Conservation (phyloP, 164 flowering plant species). For the Kingdonia uniflora region DNA sequence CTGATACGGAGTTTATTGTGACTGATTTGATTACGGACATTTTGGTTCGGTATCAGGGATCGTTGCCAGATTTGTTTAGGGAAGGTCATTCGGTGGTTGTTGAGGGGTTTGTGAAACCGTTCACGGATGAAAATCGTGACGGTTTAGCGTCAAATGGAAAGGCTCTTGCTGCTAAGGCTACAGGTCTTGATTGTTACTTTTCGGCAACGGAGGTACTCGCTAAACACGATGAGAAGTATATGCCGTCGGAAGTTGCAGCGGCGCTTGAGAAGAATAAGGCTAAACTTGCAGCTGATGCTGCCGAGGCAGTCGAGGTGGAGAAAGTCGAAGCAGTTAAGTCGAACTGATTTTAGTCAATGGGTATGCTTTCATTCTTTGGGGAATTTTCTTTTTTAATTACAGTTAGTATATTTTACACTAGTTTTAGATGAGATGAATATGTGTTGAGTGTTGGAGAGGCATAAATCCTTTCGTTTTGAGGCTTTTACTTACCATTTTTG, state of each 20-base stretch:
- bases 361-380: too few relatives aligned
- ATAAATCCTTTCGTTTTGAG: too few relatives aligned
- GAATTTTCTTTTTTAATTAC: too few relatives aligned
- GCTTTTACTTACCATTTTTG: too few relatives aligned
- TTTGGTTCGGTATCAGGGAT: slow-evolving; percentile 56
- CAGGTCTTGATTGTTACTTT: slow-evolving; percentile 52
- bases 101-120: slow-evolving; percentile 66
- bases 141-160: slow-evolving; percentile 15
- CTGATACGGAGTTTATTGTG: slow-evolving; percentile 70
- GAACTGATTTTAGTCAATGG: too few relatives aligned
- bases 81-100: slow-evolving; percentile 94
- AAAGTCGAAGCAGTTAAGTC: not conserved
- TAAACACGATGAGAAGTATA: slow-evolving; percentile 95
- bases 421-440: too few relatives aligned
- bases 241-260: slow-evolving; percentile 77
- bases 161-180: slow-evolving; percentile 50
- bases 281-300: slow-evolving; percentile 16
- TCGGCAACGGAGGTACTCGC: slow-evolving; percentile 75
- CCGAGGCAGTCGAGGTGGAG: not conserved
- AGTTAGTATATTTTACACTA: too few relatives aligned
- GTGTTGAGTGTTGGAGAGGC: too few relatives aligned
- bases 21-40: slow-evolving; percentile 79
- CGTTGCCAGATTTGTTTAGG: slow-evolving; percentile 79
- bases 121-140: slow-evolving; percentile 32
- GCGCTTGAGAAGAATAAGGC: slow-evolving; percentile 82